phyloP scores from a whole-genome alignment of 139 green algal genomes.

The Axilococcus clingmanii region DNA sequence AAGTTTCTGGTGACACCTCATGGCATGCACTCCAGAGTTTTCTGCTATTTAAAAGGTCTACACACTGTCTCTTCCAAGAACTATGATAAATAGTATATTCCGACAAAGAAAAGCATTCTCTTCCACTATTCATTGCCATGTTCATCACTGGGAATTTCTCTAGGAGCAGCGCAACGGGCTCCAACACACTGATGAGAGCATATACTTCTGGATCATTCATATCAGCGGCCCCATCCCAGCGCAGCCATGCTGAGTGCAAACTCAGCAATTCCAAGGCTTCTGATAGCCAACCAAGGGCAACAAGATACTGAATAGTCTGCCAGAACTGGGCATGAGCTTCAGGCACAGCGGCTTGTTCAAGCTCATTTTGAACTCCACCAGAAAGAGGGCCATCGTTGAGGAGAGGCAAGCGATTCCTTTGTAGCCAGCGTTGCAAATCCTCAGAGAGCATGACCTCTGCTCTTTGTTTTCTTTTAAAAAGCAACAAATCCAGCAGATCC shows the following conservation, averaged over 20 bases:
- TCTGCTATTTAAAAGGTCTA: conserved; percentile 9
- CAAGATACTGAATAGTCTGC: conserved; percentile 26
- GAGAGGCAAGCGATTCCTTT: no score
- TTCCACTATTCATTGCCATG: no score
- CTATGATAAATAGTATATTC: not conserved
- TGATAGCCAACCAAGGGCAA: conserved; percentile 38
- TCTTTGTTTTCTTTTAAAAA: conserved; percentile 2
- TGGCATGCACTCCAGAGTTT: conserved; percentile 19
- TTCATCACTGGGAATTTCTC: conserved; percentile 22
- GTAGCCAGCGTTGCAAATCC: conserved; percentile 20
- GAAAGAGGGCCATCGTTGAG: conserved; percentile 5
- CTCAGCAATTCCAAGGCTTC: conserved; percentile 44
- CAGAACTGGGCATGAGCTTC: conserved; percentile 27
- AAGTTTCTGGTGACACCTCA: conserved; percentile 4
- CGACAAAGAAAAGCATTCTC: no score
- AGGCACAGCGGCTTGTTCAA: conserved; percentile 2
- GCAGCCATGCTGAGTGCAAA: conserved; percentile 37
- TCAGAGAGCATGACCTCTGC: not conserved
- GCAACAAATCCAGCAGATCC: conserved; percentile 24
- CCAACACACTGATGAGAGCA: conserved; percentile 10
- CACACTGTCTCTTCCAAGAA: conserved; percentile 31
- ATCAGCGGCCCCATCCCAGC: conserved; percentile 8
- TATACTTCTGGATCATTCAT: conserved; percentile 1
- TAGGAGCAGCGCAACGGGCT: conserved; percentile 19
- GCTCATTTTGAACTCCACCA: not conserved